Evolutionary conservation across 1,284 basidiomycete species (phyloP), one percentile per base, ranked within the genome.

Genomic region (Singerocomus rubriflavus): DNA sequence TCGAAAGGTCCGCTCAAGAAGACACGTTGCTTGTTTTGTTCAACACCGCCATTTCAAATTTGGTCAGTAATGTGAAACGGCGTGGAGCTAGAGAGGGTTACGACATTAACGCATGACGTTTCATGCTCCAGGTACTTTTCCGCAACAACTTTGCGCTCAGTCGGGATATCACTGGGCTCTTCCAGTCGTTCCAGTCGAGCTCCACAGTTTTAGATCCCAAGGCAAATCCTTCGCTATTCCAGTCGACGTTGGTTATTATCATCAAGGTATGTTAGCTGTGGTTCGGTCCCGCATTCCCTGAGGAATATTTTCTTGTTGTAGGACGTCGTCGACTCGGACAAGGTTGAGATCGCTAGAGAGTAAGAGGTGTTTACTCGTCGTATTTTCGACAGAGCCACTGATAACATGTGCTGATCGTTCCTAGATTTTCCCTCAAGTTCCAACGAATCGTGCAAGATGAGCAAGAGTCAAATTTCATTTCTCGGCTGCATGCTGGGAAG

Each of bases 121-220:
- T 46, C 25, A 5, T 17, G 3, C 9, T 39, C 4, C 39, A 82
- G 80, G 78, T 84, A 0, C 66, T 84, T 1, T 84, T 84, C 66
- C 73, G 82, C 6, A 84, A 84, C 53, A 84, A 84, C 52, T 85
- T 84, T 53, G 80, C 80, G 0, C 61, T 84, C 2, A 77, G 77
- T 25, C 68, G 81, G 10, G 78, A 82, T 54, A 81, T 85, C 31
- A 71, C 76, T 5, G 79, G 76, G 1, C 71, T 84, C 1, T 85
- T 84, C 54, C 77, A 81, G 52, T 82, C 82, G 0, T 84, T 84
- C 68, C 82, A 84, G 56, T 79, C 80, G 0, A 82, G 81, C 8
- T 76, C 81, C 0, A 74, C 76, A 0, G 73, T 84, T 7, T 64
- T 85, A 2, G 79, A 85, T 55, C 82, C 82, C 1, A 69, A 72